Percentiles rank a stretch among this genome's conserved stretches.
These are phyloP conservation scores for Hericium rajendrae DNA, from an alignment of 768 basidiomycete species.

Conservation along the genomic window DNA sequence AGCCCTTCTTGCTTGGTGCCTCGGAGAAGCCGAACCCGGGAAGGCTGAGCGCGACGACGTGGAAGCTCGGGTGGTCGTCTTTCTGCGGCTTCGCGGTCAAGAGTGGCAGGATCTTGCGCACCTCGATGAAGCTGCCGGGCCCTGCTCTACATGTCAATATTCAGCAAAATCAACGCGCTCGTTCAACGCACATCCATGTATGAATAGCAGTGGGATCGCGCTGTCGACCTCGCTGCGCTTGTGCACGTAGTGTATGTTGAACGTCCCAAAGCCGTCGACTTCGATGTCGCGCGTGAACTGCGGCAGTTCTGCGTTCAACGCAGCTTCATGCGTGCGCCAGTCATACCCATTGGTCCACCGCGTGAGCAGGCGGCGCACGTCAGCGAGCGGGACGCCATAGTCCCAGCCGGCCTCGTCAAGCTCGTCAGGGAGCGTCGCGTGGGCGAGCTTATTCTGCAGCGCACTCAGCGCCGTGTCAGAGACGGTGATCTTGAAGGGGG, in stretches of 20 bases:
- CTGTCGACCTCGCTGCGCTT: constrained; percentile 18
- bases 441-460: constrained; percentile 37
- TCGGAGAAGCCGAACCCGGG: constrained; percentile 21
- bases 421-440: constrained; percentile 47
- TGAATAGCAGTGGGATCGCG: constrained; percentile 23
- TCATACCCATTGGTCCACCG: constrained; percentile 22
- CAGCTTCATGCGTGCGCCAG: constrained; percentile 23
- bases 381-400: constrained; percentile 32
- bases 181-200: constrained; percentile 22
- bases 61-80: constrained; percentile 37
- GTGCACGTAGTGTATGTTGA: constrained; percentile 30
- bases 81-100: constrained; percentile 24
- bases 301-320: constrained; percentile 22
- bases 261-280: constrained; percentile 22
- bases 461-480: constrained; percentile 30
- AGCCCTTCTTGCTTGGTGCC: constrained; percentile 16
- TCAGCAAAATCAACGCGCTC: too few species aligned
- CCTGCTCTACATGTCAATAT: background rate
- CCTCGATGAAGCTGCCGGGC: constrained; percentile 7
- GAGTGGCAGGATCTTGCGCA: constrained; percentile 36
- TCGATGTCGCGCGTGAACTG: constrained; percentile 26
- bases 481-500: constrained; percentile 38
- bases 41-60: constrained; percentile 32
- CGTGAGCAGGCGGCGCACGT: constrained; percentile 18
- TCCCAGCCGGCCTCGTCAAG: constrained; percentile 39